A percentile compares a stretch with the other conserved stretches of the same genome.
These are phyloP conservation scores for Trichoderma endophyticum DNA, from an alignment of 2,329 filamentous ascomycete genomes.

Conservation along the genomic window DNA sequence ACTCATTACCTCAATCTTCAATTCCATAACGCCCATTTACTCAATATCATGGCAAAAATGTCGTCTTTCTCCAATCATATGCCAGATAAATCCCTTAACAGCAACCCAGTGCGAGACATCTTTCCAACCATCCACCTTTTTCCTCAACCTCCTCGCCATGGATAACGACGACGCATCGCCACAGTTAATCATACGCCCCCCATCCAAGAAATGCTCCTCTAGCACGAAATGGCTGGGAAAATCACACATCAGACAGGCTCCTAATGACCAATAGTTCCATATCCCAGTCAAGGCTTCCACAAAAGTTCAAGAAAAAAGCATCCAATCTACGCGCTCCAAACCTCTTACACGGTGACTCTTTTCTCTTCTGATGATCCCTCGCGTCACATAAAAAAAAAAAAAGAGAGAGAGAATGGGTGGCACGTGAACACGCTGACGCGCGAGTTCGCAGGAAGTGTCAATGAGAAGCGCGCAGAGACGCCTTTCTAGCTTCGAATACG, in stretches of 20 bases:
- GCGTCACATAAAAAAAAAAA: not conserved
- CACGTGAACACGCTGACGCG: conserved; percentile 8
- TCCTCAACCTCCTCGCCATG: not conserved
- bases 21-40: not conserved
- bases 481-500: not conserved
- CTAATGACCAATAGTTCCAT: not conserved
- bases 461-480: not conserved
- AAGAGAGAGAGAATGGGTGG: not conserved
- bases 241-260: not conserved
- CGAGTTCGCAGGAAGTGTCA: not conserved
- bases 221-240: not conserved
- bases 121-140: not conserved
- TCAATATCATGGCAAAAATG: not conserved
- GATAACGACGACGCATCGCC: not conserved
- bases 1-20: not conserved
- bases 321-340: not conserved
- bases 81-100: not conserved
- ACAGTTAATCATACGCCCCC: conserved; percentile 2
- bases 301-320: not conserved
- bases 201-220: not conserved
- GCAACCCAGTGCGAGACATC: conserved; percentile 2
- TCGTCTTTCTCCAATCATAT: not conserved
- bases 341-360: not conserved
- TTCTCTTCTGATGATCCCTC: not conserved
- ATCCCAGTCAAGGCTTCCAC: not conserved